Percentiles rank a stretch among this genome's conserved stretches.
phyloP scores from a whole-genome alignment of 495 filamentous ascomycete species.

The Xylaria sp. region DNA sequence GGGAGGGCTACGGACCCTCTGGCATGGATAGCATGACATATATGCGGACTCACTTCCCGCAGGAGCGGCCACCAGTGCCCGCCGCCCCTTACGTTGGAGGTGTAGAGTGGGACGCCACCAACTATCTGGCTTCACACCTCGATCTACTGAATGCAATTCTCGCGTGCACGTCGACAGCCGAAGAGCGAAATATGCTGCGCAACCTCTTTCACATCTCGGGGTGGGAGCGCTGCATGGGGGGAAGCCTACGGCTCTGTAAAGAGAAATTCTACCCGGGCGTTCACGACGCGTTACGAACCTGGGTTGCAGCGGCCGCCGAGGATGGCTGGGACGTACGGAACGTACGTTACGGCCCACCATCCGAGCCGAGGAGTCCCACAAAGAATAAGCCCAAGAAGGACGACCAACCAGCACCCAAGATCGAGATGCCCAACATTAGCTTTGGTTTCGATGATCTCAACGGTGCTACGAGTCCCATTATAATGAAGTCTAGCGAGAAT shows the following conservation, averaged over 20 bases:
- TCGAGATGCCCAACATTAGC: slow-evolving; percentile 64
- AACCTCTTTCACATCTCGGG: slow-evolving; percentile 80
- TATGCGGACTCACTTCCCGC: slow-evolving; percentile 78
- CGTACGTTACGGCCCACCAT: slow-evolving; percentile 75
- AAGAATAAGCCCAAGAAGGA: slow-evolving; percentile 51
- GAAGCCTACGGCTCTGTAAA: slow-evolving; percentile 86
- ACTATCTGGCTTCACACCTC: slow-evolving; percentile 89
- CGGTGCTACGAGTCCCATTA: slow-evolving; percentile 28
- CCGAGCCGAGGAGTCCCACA: slow-evolving; percentile 54
- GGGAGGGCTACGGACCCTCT: slow-evolving; percentile 33
- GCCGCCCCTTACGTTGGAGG: slow-evolving; percentile 97
- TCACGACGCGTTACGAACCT: slow-evolving; percentile 85
- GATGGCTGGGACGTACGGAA: slow-evolving; percentile 84
- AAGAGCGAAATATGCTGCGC: slow-evolving; percentile 81
- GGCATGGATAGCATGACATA: slow-evolving; percentile 54
- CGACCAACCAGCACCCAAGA: slow-evolving; percentile 53
- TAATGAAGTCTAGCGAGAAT: slow-evolving; percentile 36
- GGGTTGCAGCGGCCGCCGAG: slow-evolving; percentile 84
- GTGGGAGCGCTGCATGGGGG: slow-evolving; percentile 90
- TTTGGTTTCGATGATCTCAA: slow-evolving; percentile 43
- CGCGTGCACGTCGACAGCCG: slow-evolving; percentile 75
- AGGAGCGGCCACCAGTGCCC: slow-evolving; percentile 86
- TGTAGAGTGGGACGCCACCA: slow-evolving; percentile 98
- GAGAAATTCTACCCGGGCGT: slow-evolving; percentile 95
- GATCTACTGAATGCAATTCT: slow-evolving; percentile 92